Conservation (phyloP, 2,329 filamentous ascomycete species). For the Teratosphaeria gauchensis region DNA sequence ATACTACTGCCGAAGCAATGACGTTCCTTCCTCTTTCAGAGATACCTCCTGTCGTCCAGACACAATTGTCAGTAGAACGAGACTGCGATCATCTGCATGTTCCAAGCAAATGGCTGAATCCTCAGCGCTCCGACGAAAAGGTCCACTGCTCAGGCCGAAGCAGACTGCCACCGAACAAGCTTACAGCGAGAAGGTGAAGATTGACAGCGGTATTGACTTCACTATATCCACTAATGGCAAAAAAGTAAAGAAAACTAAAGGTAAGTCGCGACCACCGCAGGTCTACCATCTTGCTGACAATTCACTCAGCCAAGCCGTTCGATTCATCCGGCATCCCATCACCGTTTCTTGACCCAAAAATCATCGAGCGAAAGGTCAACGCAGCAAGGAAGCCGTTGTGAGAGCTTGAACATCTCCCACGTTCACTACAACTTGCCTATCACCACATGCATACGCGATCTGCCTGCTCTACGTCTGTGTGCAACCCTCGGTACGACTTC, state of each 20-base stretch:
- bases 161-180: background rate
- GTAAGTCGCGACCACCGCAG: background rate
- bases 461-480: too few relatives aligned
- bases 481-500: too few relatives aligned
- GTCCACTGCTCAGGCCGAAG: background rate
- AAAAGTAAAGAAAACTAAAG: background rate
- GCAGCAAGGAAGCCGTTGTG: background rate
- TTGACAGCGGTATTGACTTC: background rate
- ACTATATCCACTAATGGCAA: background rate
- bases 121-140: background rate
- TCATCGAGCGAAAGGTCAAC: conserved; percentile 11
- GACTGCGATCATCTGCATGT: background rate
- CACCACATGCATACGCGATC: too few relatives aligned
- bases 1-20: background rate
- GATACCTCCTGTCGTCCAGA: background rate
- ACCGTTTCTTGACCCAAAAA: conserved; percentile 15
- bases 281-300: background rate
- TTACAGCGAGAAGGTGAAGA: background rate
- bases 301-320: conserved; percentile 9
- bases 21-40: background rate
- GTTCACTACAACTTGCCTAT: too few relatives aligned
- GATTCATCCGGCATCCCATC: conserved; percentile 16
- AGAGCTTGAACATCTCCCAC: background rate
- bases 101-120: background rate
- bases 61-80: background rate